These are phyloP conservation scores for Apiospora marii DNA, from an alignment of 2,329 filamentous ascomycete species.

Conservation along the genomic window DNA sequence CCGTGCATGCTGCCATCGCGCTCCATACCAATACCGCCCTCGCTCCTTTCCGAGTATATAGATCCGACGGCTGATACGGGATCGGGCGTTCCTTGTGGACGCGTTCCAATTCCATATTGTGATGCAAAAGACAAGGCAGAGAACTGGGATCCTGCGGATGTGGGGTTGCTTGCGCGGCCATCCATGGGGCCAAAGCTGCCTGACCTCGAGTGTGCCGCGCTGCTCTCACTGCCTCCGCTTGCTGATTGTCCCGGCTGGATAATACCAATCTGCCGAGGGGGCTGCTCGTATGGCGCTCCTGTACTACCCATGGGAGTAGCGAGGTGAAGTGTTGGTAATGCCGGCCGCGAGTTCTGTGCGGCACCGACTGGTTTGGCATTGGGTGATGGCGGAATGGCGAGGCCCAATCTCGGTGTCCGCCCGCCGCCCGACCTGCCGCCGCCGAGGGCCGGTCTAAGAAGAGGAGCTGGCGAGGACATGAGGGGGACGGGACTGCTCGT, in stretches of 20 bases:
- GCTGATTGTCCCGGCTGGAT: conserved; percentile 70
- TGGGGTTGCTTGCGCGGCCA: conserved; percentile 79
- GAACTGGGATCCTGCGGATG: conserved; percentile 87
- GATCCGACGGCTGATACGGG: conserved; percentile 89
- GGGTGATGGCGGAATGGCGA: conserved; percentile 89
- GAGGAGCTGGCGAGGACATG: conserved; percentile 80
- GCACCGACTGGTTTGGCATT: conserved; percentile 78
- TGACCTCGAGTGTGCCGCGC: conserved; percentile 79
- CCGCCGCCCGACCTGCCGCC: conserved; percentile 69
- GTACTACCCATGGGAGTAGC: conserved; percentile 89
- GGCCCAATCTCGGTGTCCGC: conserved; percentile 79
- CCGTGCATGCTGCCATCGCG: conserved; percentile 82
- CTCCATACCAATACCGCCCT: conserved; percentile 80
- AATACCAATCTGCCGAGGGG: conserved; percentile 57
- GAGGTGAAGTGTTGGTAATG: conserved; percentile 81
- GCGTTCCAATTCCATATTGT: conserved; percentile 71
- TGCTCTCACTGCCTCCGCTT: conserved; percentile 81
- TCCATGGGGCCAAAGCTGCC: conserved; percentile 84
- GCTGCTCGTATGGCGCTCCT: conserved; percentile 74
- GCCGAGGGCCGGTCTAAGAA: conserved; percentile 84
- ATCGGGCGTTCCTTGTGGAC: conserved; percentile 76
- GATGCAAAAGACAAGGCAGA: conserved; percentile 83
- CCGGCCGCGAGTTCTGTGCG: conserved; percentile 60
- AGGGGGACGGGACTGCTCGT: conserved; percentile 54
- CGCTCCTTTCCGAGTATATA: conserved; percentile 81